These are phyloP conservation scores for Leccinum fallax DNA, from an alignment of 1,284 basidiomycete genomes.

Conservation along the genomic window DNA sequence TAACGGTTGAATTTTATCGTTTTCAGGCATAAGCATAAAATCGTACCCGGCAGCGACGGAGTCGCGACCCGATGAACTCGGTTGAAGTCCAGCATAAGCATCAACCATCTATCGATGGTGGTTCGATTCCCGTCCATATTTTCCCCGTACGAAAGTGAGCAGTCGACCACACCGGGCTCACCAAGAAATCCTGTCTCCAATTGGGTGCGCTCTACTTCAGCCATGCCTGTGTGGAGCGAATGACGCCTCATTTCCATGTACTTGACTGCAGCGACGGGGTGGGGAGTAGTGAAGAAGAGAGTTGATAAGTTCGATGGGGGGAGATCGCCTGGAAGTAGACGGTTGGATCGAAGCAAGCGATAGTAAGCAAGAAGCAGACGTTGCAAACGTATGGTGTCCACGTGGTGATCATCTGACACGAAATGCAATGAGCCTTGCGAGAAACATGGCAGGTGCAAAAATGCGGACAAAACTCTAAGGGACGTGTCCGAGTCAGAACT, in stretches of 20 bases:
- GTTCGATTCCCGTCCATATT: conserved; percentile 45
- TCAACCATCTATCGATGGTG: conserved; percentile 74
- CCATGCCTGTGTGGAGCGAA: conserved; percentile 73
- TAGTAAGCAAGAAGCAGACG: conserved; percentile 77
- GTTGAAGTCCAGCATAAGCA: conserved; percentile 68
- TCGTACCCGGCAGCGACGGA: conserved; percentile 41
- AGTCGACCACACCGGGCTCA: conserved; percentile 55
- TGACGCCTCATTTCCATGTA: conserved; percentile 79
- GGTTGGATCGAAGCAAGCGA: conserved; percentile 75
- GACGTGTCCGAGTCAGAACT: background rate
- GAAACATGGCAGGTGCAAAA: conserved; percentile 49
- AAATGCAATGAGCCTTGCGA: conserved; percentile 59
- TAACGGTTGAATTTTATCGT: conserved; percentile 40
- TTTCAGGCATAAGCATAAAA: conserved; percentile 46
- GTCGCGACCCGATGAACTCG: conserved; percentile 59
- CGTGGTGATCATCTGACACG: conserved; percentile 36
- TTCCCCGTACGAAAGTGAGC: conserved; percentile 53
- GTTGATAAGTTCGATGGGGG: conserved; percentile 57
- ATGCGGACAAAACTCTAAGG: conserved; percentile 51
- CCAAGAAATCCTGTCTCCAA: conserved; percentile 68
- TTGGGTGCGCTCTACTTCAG: conserved; percentile 69
- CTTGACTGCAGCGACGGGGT: conserved; percentile 64
- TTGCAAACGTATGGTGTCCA: conserved; percentile 54
- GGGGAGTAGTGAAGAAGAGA: conserved; percentile 54
- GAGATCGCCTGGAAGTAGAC: conserved; percentile 60